Evolutionary conservation across 441 rosid genomes (phyloP).

Genomic region (Euphorbia celastroides): DNA sequence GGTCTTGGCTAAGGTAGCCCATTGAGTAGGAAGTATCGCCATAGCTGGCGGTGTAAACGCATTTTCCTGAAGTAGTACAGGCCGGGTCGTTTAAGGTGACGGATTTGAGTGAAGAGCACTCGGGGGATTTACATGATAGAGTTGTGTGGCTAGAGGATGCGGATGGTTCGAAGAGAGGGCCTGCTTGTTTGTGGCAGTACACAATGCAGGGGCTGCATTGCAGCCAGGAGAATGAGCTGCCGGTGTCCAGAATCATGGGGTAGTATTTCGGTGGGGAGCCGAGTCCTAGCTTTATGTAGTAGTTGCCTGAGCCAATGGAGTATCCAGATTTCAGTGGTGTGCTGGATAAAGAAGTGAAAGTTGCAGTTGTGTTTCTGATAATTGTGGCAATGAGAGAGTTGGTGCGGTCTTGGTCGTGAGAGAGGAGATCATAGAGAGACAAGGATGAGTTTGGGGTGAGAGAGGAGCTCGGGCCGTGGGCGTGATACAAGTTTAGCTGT

Average conservation of each 20-base stretch:
- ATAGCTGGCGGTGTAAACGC: constrained; percentile 37
- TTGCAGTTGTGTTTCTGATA: background rate
- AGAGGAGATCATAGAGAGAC: constrained; percentile 20
- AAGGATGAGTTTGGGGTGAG: constrained; percentile 13
- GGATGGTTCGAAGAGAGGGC: constrained; percentile 34
- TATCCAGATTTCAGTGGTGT: constrained; percentile 21
- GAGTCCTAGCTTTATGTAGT: constrained; percentile 33
- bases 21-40: constrained; percentile 38
- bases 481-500: constrained; percentile 22
- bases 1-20: constrained; percentile 40
- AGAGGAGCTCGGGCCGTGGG: constrained; percentile 12
- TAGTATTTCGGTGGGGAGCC: constrained; percentile 38
- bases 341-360: constrained; percentile 3
- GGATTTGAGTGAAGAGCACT: constrained; percentile 29
- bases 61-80: constrained; percentile 6
- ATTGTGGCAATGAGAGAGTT: constrained; percentile 17
- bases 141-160: constrained; percentile 30
- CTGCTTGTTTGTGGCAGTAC: constrained; percentile 35
- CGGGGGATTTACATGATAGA: constrained; percentile 21
- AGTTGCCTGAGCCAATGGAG: constrained; percentile 36
- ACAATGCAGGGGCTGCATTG: constrained; percentile 39
- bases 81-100: constrained; percentile 22
- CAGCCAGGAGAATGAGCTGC: constrained; percentile 44
- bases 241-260: constrained; percentile 41
- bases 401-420: constrained; percentile 19